Base-by-base conservation (phyloP, 768 basidiomycete genomes). In the Crucibulum laeve region DNA sequence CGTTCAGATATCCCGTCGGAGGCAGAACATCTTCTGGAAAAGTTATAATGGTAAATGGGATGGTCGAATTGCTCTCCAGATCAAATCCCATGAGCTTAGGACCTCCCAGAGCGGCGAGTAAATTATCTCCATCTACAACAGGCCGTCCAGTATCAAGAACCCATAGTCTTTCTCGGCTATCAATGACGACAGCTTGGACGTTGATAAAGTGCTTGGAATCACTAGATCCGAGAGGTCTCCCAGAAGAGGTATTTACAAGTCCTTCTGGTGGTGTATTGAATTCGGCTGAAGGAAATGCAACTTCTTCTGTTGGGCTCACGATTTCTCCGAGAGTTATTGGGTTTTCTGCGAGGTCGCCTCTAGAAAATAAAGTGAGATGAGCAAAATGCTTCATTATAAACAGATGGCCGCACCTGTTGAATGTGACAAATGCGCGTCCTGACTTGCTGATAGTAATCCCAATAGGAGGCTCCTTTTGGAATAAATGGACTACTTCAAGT, bases 381-480 rank as follows among this genome's bases (percentile, higher is more conserved):
- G 21, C 18, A 42, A 26, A 15, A 18, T 21, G 7, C 19, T 19
- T n/a, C 19, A 15, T 19, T 14, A 21, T 14, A 14, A 11, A 4
- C 19, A 26, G 4, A n/a, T 5, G 13, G 15, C 22, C 21, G 24
- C 19, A 48, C 50, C 50, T 38, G 36, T 51, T 51, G 23, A 48
- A 51, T n/a, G 46, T 44, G 3, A 51, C 38, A 28, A 51, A 51
- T 21, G 46, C 46, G 4, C 50, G 32, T 6, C 42, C 41, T 10
- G 32, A 45, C 41, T 22, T 32, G n/a, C 46, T 44, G 14, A 30
- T 45, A 53, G 59, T 58, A 26, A 51, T 54, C 14, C 61, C 61
- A 6, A 61, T 59, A 33, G 61, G 58, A 28, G 59, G 52, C 21
- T 53, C 52, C 13, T 52, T 39, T 48, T 30, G 53, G 33, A 49